Conservation (phyloP, 202 grass and related monocot species). For the Carex sylvatica region DNA sequence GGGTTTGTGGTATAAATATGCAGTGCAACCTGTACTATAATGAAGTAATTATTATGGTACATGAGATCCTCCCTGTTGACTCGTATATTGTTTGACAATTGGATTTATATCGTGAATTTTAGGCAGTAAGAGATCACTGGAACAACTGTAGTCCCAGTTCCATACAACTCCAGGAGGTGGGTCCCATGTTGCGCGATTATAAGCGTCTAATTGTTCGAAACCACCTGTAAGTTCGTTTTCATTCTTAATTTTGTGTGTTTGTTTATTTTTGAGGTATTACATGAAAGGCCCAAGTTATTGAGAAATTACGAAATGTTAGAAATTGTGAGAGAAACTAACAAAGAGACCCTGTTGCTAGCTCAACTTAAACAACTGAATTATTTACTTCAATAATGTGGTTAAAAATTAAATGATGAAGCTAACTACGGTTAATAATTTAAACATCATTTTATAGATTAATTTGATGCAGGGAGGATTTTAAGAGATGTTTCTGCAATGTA, state of each 20-base stretch:
- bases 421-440: background rate
- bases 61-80: background rate
- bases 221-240: conserved; percentile 38
- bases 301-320: background rate
- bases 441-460: background rate
- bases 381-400: background rate
- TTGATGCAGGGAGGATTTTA: background rate
- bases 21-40: background rate
- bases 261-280: background rate
- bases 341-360: background rate
- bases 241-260: background rate
- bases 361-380: background rate
- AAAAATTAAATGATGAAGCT: background rate
- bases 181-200: conserved; percentile 76
- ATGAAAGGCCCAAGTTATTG: background rate
- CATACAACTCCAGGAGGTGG: conserved; percentile 66
- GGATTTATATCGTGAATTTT: conserved; percentile 16
- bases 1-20: background rate
- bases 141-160: conserved; percentile 50
- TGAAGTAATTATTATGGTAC: background rate
- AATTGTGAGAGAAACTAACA: conserved; percentile 4
- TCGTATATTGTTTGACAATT: background rate
- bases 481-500: background rate
- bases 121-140: conserved; percentile 83
- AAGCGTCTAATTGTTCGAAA: conserved; percentile 54